Conservation (phyloP, 371 early-diverging fungal genomes). For the Mucor mucedo region DNA sequence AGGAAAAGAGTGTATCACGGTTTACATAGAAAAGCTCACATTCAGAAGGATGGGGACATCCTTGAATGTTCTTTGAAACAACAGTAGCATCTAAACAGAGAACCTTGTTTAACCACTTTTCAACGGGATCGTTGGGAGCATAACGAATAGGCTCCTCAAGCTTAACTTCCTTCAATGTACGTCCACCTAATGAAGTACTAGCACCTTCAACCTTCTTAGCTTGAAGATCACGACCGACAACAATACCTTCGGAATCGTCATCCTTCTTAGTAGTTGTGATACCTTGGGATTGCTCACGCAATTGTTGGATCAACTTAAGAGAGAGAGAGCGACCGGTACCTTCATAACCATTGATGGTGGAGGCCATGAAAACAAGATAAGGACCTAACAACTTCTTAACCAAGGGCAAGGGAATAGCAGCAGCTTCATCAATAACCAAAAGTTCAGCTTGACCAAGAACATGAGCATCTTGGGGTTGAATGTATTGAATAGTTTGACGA, state of each 20-base stretch:
- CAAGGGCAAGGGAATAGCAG: conserved; percentile 96
- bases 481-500: conserved; percentile 98
- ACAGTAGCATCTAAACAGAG: conserved; percentile 92
- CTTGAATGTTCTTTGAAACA: conserved; percentile 74
- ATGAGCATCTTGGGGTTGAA: conserved; percentile 93
- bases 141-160: conserved; percentile 98
- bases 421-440: conserved; percentile 99
- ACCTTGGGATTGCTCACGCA: conserved; percentile 90
- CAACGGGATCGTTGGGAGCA: conserved; percentile 90
- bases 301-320: conserved; percentile 92
- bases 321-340: conserved; percentile 99
- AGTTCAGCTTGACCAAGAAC: conserved; percentile 96
- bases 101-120: conserved; percentile 96
- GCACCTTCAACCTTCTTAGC: conserved; percentile 52
- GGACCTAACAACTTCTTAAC: conserved; percentile 93
- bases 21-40: conserved; percentile 97
- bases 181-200: conserved; percentile 61
- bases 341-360: conserved; percentile 99
- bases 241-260: conserved; percentile 48
- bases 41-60: conserved; percentile 92
- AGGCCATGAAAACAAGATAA: conserved; percentile 98
- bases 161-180: conserved; percentile 88
- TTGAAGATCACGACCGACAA: conserved; percentile 64
- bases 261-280: conserved; percentile 59
- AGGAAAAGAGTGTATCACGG: conserved; percentile 95